Base-by-base conservation (phyloP, 2,329 filamentous ascomycete species). In the Trichoderma lentiforme region DNA sequence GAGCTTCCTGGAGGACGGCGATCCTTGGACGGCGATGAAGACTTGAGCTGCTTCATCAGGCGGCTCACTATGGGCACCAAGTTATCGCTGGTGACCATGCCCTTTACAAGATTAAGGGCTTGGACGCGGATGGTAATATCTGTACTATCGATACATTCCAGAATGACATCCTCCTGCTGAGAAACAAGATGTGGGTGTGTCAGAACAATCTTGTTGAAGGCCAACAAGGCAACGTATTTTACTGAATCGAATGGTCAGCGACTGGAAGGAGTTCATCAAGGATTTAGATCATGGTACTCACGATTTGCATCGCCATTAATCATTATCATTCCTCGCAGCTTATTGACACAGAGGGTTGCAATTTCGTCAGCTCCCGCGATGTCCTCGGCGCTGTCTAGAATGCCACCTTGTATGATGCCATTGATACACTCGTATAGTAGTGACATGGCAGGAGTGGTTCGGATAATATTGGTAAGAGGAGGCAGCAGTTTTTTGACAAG, bases 361-460 rank as follows among this genome's bases (percentile, higher is more conserved):
- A 99, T 94, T 80, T 98, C 95, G 76, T 98, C 95, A 51, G 93
- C 92, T 70, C 95, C 95, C 39, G 91, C 87, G 24, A 91, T 89
- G 68, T 93, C 93, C 74, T 95, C 93, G 32, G 91, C 90, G 58
- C 91, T 93, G 36, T 94, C 93, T 64, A 99, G 84, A 71, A 99
- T 97, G 0, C 96, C 96, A 32, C 96, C 96, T 80, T 98, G 95
- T 72, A 99, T 97, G 74, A 99, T 97, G 28, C 96, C 96, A 80
- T 97, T 98, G 82, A 99, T 98, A 79, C 96, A 99, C 82, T 99
- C 96, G 77, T 99, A 99, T 6, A 98, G 84, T 32, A 99, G 83
- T n/a, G 96, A 98, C 96, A 98, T 98, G 32, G 96, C 96, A 6
- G 93, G 92, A 0, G 96, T 99, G 1, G 95, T 97, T 76, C 93